Base-by-base conservation (phyloP, 345 rosid species). In the Ailanthus altissimus region DNA sequence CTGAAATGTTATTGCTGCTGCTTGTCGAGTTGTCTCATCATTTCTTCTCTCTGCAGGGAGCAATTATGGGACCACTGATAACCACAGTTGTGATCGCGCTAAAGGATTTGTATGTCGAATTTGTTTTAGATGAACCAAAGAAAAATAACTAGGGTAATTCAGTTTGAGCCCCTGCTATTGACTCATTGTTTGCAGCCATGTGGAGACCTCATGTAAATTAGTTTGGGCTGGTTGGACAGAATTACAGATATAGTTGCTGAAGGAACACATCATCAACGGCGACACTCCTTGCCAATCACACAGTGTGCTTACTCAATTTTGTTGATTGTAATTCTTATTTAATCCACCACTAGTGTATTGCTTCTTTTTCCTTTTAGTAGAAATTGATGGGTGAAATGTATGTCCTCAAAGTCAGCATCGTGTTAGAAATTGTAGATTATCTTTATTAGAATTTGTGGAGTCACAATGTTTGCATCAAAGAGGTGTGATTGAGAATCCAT, bases 31-130 rank as follows among this genome's bases (percentile, higher is more conserved):
- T 23, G 18, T 47, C 46, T 74, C 23, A 61, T 61, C 13, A 7
- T 70, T 8, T 32, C 15, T 67, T 71, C 36, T 28, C 64, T 47
- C 67, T 68, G 74, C 87, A 96, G 99, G 98, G 99, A 79, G 99
- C 99, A 42, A 93, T 96, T 64, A 96, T 93, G 98, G 99, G 98
- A 5, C 99, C 99, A 2, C 84, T 96, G 84, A 92, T 96, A 79
- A 93, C 98, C 7, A 96, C 98, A 0, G 97, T 93, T 61, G 89
- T 96, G 79, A 90, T 96, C 14, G 98, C 94, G 16, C 86, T 96
- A 21, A 96, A 96, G 87, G 97, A 96, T 88, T 75, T 96, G 70
- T 96, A 96, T 50, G 89, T 84, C 5, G 99, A 96, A 81, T 93
- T 92, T 80, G 93, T 96, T 57, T 77, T 96, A 43, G 91, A 77